A percentile compares a stretch with the other conserved stretches of the same genome.
phyloP scores from a whole-genome alignment of 805 yeast species.

The Lachancea sp. region DNA sequence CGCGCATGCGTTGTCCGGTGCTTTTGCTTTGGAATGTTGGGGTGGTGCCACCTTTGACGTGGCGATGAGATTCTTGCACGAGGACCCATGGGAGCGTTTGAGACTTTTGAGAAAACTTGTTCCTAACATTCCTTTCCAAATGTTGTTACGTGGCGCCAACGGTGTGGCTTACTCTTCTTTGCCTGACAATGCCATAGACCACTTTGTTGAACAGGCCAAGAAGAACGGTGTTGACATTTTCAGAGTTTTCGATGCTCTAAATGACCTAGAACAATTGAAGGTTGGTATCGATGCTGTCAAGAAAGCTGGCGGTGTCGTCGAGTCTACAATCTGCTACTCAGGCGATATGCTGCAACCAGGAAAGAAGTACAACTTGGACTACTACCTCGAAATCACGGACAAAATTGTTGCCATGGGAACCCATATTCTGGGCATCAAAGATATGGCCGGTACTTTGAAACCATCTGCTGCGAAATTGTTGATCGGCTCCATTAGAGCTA shows the following conservation, averaged over 20 bases:
- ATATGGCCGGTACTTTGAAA: constrained; percentile 99
- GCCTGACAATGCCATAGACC: constrained; percentile 98
- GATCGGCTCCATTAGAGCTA: constrained; percentile 72
- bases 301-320: constrained; percentile 98
- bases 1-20: constrained; percentile 80
- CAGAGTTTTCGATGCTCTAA: constrained; percentile 95
- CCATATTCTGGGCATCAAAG: constrained; percentile 94
- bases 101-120: constrained; percentile 81
- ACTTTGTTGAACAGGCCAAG: constrained; percentile 91
- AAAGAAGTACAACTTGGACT: constrained; percentile 91
- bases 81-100: constrained; percentile 98
- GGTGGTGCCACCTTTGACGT: constrained; percentile 99
- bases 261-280: constrained; percentile 91
- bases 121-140: constrained; percentile 98
- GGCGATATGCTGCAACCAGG: constrained; percentile 97
- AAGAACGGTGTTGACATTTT: constrained; percentile 95
- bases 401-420: constrained; percentile 90
- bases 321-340: constrained; percentile 96
- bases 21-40: constrained; percentile 98
- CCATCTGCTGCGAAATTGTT: constrained; percentile 86
- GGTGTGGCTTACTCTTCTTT: constrained; percentile 97
- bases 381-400: constrained; percentile 77
- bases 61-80: constrained; percentile 95
- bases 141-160: constrained; percentile 98
- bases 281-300: constrained; percentile 98